Evolutionary conservation across 2,329 filamentous ascomycete species (phyloP).

Genomic region (Penicillium sp.): DNA sequence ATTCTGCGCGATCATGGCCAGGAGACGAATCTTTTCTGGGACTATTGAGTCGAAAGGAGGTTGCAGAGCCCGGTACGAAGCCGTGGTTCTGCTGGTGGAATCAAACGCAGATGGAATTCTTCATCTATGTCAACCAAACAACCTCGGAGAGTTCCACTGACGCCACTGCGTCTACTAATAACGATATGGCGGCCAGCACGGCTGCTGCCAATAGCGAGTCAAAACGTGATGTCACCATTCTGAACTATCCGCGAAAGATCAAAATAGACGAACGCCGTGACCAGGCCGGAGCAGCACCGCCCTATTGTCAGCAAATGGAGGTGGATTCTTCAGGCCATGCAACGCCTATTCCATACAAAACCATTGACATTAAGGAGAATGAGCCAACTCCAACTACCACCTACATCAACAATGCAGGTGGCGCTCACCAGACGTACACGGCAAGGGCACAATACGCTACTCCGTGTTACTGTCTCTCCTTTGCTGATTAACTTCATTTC

Average conservation of each 20-base stretch:
- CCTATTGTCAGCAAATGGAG: slow-evolving; percentile 69
- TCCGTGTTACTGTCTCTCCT: slow-evolving; percentile 41
- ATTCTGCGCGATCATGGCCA: slow-evolving; percentile 31
- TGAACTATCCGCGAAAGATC: slow-evolving; percentile 59
- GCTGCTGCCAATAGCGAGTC: slow-evolving; percentile 15
- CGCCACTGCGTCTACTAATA: slow-evolving; percentile 22
- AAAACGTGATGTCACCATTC: slow-evolving; percentile 22
- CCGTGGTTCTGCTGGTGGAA: slow-evolving; percentile 76
- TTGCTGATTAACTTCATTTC: slow-evolving; percentile 35
- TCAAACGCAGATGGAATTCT: slow-evolving; percentile 67
- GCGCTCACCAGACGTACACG: slow-evolving; percentile 39
- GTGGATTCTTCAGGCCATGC: slow-evolving; percentile 58
- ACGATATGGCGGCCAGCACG: slow-evolving; percentile 25
- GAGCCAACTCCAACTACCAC: slow-evolving; percentile 43
- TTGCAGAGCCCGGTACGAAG: slow-evolving; percentile 58
- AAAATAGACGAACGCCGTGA: slow-evolving; percentile 69
- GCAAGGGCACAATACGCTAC: slow-evolving; percentile 40
- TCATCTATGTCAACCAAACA: slow-evolving; percentile 65
- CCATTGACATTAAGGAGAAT: slow-evolving; percentile 39
- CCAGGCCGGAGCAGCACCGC: slow-evolving; percentile 44
- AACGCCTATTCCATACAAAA: slow-evolving; percentile 29
- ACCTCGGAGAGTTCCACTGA: slow-evolving; percentile 34
- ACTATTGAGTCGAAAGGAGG: slow-evolving; percentile 42
- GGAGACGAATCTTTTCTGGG: slow-evolving; percentile 26
- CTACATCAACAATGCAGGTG: slow-evolving; percentile 26